Evolutionary conservation across 2,329 filamentous ascomycete genomes (phyloP), one percentile per base, ranked within the genome.

Genomic region (Thelonectria olida): DNA sequence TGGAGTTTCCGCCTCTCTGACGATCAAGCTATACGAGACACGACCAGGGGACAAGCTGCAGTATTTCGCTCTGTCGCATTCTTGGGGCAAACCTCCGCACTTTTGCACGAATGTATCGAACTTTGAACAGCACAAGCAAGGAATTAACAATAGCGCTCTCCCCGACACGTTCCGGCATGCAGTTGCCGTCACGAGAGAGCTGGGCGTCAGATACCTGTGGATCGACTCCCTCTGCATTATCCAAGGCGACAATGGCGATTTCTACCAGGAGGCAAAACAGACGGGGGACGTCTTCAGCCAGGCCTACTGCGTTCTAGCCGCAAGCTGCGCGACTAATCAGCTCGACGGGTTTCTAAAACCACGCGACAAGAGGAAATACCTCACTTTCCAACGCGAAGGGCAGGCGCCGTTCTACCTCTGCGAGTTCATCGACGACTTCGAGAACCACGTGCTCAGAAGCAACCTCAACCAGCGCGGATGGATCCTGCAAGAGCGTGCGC

Each of bases 401-500:
- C 2, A 42, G 39, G 4, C 7, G 5, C 17, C n/a, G 2, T 42
- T 51, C 17, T 51, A 51, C 34, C 13, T 51, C n/a, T 19, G 48
- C 48, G 20, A 22, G 20, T 17, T 17, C 27, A n/a, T 51, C 7
- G 48, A 51, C 7, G 20, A 51, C 20, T 51, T 51, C n/a, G 17
- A 69, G 3, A 7, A 36, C 13, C 60, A 80, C 25, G 75, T 80
- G 2, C 55, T 72, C 0, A 50, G 72, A 1, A 64, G 72, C 2
- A 13, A 62, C 2, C 64, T 81, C 12, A 76, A 73, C 53, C 58
- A 56, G 7, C 67, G 79, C 4, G 78, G 74, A 0, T 81, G 79
- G 79, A 78, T 79, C 1, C 45, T 80, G 2, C 79, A 81, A 58
- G 79, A 81, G 54, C 67, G 72, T 19, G 73, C 71, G 0, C 63